phyloP scores from a whole-genome alignment of 441 rosid genomes.

The Jatropha podagrica region DNA sequence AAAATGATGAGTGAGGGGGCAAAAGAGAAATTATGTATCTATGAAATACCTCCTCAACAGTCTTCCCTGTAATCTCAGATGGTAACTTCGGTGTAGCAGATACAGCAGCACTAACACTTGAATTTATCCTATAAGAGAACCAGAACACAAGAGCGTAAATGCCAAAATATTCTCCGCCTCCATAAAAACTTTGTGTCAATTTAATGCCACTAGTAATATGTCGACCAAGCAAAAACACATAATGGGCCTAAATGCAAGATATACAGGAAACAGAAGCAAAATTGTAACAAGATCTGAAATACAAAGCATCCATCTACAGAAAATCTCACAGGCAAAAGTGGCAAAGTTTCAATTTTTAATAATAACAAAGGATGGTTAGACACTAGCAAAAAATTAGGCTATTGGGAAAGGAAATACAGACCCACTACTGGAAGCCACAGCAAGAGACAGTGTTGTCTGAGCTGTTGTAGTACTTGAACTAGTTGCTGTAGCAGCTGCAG shows the following conservation, averaged over 20 bases:
- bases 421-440: constrained; percentile 75
- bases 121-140: constrained; percentile 44
- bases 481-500: constrained; percentile 47
- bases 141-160: constrained; percentile 1
- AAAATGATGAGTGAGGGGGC: background rate
- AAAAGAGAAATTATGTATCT: background rate
- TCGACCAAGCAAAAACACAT: background rate
- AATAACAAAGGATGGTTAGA: background rate
- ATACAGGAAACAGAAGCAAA: background rate
- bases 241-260: background rate
- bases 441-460: constrained; percentile 55
- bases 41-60: constrained; percentile 82
- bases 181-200: background rate
- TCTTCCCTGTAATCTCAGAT: constrained; percentile 86
- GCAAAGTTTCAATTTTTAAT: background rate
- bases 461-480: constrained; percentile 41
- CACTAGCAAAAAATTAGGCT: background rate
- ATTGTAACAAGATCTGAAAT: background rate
- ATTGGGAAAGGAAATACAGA: constrained; percentile 31
- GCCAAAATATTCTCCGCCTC: background rate
- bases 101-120: constrained; percentile 45
- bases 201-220: background rate
- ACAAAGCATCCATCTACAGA: background rate
- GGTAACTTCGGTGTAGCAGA: constrained; percentile 71
- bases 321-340: constrained; percentile 5